These are phyloP conservation scores for Albophoma yamanashiensis DNA, from an alignment of 2,329 filamentous ascomycete genomes.

Conservation along the genomic window DNA sequence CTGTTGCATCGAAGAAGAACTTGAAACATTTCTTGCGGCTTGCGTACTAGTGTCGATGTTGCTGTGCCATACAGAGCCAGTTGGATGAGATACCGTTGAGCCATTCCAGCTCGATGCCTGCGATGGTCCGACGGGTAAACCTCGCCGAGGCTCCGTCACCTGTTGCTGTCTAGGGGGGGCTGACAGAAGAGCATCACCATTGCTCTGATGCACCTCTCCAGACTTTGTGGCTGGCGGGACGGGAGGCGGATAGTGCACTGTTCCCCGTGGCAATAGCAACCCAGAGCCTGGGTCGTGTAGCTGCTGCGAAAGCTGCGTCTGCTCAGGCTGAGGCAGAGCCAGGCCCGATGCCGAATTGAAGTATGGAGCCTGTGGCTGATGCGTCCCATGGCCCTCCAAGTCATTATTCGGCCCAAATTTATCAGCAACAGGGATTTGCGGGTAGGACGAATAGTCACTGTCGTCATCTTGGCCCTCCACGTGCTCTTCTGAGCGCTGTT, in stretches of 20 bases:
- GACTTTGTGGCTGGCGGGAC: neutral
- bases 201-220: neutral
- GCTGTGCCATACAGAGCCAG: neutral
- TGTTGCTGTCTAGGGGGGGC: neutral
- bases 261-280: conserved; percentile 9
- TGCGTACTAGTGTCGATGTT: neutral
- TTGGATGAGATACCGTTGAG: neutral
- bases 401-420: conserved; percentile 13
- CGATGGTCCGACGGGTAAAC: neutral
- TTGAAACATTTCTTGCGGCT: neutral
- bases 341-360: conserved; percentile 17
- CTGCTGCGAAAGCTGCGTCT: conserved; percentile 8
- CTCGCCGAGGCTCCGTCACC: neutral
- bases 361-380: conserved; percentile 11
- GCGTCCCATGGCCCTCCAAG: conserved; percentile 8
- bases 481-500: conserved; percentile 6
- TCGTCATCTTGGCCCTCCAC: conserved; percentile 1
- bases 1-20: neutral
- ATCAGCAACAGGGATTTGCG: conserved; percentile 17
- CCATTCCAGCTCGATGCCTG: neutral
- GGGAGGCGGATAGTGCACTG: conserved; percentile 8
- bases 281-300: conserved; percentile 1
- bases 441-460: conserved; percentile 12
- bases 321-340: conserved; percentile 13
- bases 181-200: neutral